Conservation (phyloP, 192 early-diverging fungal species). For the Coemansia sp. region DNA sequence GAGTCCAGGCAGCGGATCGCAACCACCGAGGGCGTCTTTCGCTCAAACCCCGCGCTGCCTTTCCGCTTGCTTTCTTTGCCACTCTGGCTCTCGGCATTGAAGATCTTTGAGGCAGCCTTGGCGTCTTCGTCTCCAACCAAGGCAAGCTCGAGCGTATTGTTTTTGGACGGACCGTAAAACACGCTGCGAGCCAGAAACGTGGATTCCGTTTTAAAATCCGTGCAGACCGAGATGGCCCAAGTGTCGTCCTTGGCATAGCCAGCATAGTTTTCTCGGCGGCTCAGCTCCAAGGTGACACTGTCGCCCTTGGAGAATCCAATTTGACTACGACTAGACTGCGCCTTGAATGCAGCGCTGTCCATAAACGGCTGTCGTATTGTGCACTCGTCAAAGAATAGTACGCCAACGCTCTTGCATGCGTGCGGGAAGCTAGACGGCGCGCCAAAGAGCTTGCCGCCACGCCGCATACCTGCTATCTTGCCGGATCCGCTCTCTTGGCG, state of each 20-base stretch:
- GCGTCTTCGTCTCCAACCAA: conserved; percentile 46
- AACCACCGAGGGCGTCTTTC: conserved; percentile 12
- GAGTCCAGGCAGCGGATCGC: conserved; percentile 46
- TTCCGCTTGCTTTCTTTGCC: neutral
- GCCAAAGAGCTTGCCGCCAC: neutral
- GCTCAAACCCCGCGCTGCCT: neutral
- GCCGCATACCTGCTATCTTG: neutral
- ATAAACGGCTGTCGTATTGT: conserved; percentile 42
- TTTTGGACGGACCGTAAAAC: conserved; percentile 49
- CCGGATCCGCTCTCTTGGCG: neutral
- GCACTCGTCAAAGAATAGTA: conserved; percentile 35
- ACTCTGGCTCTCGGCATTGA: conserved; percentile 4
- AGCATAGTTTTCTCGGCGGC: conserved; percentile 34
- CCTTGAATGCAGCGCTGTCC: conserved; percentile 28
- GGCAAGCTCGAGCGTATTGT: conserved; percentile 48
- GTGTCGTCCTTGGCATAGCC: conserved; percentile 50
- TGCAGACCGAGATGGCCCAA: conserved; percentile 39
- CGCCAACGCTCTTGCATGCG: conserved; percentile 33
- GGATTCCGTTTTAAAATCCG: conserved; percentile 28
- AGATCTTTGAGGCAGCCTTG: conserved; percentile 22
- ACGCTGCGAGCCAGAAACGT: conserved; percentile 48
- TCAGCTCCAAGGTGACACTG: conserved; percentile 36
- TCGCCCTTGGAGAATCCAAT: conserved; percentile 32
- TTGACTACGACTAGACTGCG: conserved; percentile 16
- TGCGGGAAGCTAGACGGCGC: conserved; percentile 13